Evolutionary conservation across 306 rosid genomes (phyloP), one percentile per base, ranked within the genome.

Genomic region (Senna siamea): DNA sequence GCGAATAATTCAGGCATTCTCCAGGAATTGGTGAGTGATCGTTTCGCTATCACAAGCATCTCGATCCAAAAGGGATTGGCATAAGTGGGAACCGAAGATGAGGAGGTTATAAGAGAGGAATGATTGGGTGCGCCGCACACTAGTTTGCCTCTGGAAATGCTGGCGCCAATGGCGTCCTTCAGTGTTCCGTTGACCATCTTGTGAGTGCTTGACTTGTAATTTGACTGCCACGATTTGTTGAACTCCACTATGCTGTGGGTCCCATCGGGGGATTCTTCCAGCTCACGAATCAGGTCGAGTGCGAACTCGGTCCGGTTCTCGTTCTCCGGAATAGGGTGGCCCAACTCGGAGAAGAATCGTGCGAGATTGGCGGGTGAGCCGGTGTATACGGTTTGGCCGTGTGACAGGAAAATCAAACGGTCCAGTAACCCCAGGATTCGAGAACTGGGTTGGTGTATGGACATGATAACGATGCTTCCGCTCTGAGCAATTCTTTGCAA

Each of bases 391-490:
- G 97, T 84, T 62, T 89, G 83, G 12, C 98, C 98, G 55, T 79
- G 92, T 0, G 98, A 93, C 63, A 93, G 92, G 65, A 93, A 88
- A 69, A 93, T 88, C 72, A 93, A 18, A 5, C 89, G 84, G 78
- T 93, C 97, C 10, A 93, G 7, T 4, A 91, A 9, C 18, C 91
- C 65, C 12, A 93, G 76, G 59, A 93, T 91, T 78, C 98, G 72
- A 79, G 76, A 93, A 57, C 98, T 93, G 0, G 98, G 98, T 46
- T 93, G 98, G 54, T 93, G 98, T 7, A 93, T 70, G 4, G 98
- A 89, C 92, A 84, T 88, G 68, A 93, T 62, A 0, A 93, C 94
- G 28, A 93, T 87, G 85, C 98, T 93, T 1, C 98, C 97, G 50
- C 92, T 91, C 66, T 85, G 94, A 0, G 98, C 94, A 19, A 93